Evolutionary conservation across 176 grass and related monocot species (phyloP).

Genomic region (Oryza nivara): DNA sequence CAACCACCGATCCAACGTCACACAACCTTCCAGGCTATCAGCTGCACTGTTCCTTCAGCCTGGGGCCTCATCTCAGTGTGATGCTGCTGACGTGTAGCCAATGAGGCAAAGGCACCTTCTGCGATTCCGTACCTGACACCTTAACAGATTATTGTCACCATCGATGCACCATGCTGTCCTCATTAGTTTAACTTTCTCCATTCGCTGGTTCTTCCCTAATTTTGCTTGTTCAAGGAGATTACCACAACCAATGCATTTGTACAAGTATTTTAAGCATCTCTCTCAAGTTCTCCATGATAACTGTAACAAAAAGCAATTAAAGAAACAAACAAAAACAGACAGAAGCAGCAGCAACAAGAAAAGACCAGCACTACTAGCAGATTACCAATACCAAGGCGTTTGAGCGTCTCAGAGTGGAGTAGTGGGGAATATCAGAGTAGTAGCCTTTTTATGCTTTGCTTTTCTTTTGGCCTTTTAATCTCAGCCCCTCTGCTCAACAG

Average conservation of each 20-base stretch:
- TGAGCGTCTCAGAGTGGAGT: not conserved
- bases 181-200: not conserved
- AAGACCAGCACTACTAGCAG: not conserved
- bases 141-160: constrained; percentile 21
- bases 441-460: constrained; percentile 10
- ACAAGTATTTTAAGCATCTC: not conserved
- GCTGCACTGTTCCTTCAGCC: not conserved
- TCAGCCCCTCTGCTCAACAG: constrained; percentile 9
- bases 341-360: constrained; percentile 8
- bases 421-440: constrained; percentile 31
- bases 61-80: not conserved
- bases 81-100: constrained; percentile 33
- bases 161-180: constrained; percentile 28
- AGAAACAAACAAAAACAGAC: constrained; percentile 10
- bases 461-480: constrained; percentile 10
- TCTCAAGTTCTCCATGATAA: not conserved
- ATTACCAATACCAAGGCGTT: constrained; percentile 33
- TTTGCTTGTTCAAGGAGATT: not conserved
- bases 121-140: not conserved
- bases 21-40: not conserved
- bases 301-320: constrained; percentile 25
- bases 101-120: not conserved
- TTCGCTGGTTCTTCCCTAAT: not conserved
- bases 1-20: not conserved
- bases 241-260: not conserved